These are phyloP conservation scores for Camelina hispida DNA, from an alignment of 345 rosid genomes.

Conservation along the genomic window DNA sequence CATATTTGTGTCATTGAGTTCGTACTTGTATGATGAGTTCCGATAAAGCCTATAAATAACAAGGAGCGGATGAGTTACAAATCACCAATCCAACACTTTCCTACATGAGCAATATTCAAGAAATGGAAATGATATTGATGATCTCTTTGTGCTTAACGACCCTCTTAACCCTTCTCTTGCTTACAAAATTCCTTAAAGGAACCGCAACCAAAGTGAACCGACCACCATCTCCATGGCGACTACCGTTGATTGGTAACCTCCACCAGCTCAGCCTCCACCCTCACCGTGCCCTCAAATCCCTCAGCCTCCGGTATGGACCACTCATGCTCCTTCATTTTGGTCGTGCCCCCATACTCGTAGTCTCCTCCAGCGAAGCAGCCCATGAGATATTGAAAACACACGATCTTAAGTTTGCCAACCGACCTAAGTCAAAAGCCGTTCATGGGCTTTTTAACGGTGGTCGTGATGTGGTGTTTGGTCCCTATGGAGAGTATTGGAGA, in stretches of 20 bases:
- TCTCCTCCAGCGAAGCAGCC: conserved; percentile 60
- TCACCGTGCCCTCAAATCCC: conserved; percentile 50
- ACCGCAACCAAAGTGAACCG: not conserved
- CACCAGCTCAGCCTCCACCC: conserved; percentile 52
- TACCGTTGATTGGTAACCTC: conserved; percentile 65
- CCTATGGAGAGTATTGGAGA: conserved; percentile 74
- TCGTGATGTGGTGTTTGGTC: conserved; percentile 50
- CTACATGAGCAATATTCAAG: not conserved
- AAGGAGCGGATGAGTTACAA: not conserved
- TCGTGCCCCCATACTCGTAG: conserved; percentile 48
- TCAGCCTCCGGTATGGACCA: conserved; percentile 56
- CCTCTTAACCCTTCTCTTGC: conserved; percentile 20
- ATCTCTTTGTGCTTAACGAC: conserved; percentile 21
- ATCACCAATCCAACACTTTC: not conserved
- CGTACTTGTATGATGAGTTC: not conserved
- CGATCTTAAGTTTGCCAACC: conserved; percentile 53
- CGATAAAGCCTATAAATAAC: not conserved
- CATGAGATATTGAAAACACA: conserved; percentile 56
- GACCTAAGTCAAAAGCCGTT: conserved; percentile 41
- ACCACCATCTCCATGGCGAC: conserved; percentile 53
- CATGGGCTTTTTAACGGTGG: conserved; percentile 46
- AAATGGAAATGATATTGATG: conserved; percentile 11
- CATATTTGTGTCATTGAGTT: not conserved
- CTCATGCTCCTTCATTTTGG: conserved; percentile 65
- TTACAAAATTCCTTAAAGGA: conserved; percentile 17